A percentile compares a stretch with the other conserved stretches of the same genome.
Conservation (phyloP, 1,284 basidiomycete species). For the Cerrena zonata region DNA sequence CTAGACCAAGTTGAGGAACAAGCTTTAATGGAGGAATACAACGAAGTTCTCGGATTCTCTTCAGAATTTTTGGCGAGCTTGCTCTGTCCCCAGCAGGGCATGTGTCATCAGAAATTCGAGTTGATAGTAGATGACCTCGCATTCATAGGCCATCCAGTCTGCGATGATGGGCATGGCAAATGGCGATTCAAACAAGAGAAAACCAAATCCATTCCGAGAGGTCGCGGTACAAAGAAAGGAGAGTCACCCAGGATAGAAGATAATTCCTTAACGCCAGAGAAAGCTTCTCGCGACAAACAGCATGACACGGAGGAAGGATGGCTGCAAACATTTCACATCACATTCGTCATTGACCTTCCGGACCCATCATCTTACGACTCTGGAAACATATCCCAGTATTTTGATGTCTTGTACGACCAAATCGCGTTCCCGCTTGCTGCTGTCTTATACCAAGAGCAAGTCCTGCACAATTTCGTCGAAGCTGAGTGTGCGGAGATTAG, state of each 20-base stretch:
- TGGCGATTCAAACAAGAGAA: slow-evolving; percentile 70
- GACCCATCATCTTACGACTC: slow-evolving; percentile 79
- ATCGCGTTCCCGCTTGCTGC: slow-evolving; percentile 84
- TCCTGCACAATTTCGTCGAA: slow-evolving; percentile 77
- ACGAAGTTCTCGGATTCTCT: slow-evolving; percentile 73
- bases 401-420: slow-evolving; percentile 82
- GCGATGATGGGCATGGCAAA: slow-evolving; percentile 64
- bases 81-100: slow-evolving; percentile 70
- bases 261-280: slow-evolving; percentile 21
- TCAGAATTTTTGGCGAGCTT: slow-evolving; percentile 78
- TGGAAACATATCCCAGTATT: slow-evolving; percentile 71
- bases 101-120: slow-evolving; percentile 94
- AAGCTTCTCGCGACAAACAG: slow-evolving; percentile 9
- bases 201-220: slow-evolving; percentile 41
- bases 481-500: slow-evolving; percentile 66
- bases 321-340: slow-evolving; percentile 82
- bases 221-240: slow-evolving; percentile 46
- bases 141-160: slow-evolving; percentile 93
- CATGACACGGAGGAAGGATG: slow-evolving; percentile 34
- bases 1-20: slow-evolving; percentile 11
- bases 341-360: slow-evolving; percentile 82
- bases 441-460: slow-evolving; percentile 82
- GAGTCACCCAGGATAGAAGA: slow-evolving; percentile 22
- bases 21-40: slow-evolving; percentile 35
- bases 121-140: slow-evolving; percentile 88